These are phyloP conservation scores for Auriscalpium microsporum DNA, from an alignment of 768 basidiomycete species.

Conservation along the genomic window DNA sequence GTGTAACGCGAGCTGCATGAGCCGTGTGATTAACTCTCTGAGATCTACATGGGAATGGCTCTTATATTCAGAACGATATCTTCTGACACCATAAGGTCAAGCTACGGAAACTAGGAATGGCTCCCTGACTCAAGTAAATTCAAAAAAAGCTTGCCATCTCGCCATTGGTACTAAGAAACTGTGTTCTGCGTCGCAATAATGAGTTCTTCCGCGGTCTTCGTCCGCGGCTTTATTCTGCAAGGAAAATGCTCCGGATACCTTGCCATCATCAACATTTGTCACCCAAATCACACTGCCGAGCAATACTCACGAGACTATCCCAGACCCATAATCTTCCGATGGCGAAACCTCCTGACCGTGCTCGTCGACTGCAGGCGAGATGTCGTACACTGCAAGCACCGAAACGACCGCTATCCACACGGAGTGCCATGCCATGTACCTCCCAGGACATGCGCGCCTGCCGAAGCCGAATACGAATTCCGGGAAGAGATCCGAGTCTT, in stretches of 20 bases:
- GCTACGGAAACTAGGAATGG: too few species aligned
- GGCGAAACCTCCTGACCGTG: not conserved
- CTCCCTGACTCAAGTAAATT: too few species aligned
- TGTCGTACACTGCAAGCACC: slow-evolving; percentile 7
- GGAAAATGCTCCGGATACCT: not conserved
- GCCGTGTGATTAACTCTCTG: too few species aligned
- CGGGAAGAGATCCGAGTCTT: not conserved
- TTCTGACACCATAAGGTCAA: too few species aligned
- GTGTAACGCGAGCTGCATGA: too few species aligned
- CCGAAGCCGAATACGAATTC: slow-evolving; percentile 5
- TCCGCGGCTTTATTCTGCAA: not conserved
- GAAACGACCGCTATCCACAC: slow-evolving; percentile 2
- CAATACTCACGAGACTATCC: not conserved
- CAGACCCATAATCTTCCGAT: not conserved
- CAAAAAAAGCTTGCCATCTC: too few species aligned
- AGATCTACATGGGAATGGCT: too few species aligned
- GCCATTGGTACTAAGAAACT: too few species aligned
- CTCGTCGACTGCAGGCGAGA: slow-evolving; percentile 2
- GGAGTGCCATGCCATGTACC: not conserved
- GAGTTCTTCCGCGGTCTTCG: not conserved
- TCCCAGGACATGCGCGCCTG: slow-evolving; percentile 5
- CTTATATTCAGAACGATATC: too few species aligned
- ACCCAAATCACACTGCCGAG: not conserved
- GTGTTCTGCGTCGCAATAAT: not conserved
- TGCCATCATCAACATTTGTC: not conserved